Evolutionary conservation across 2,329 filamentous ascomycete genomes (phyloP).

Genomic region (Arthrinium phaeospermum): DNA sequence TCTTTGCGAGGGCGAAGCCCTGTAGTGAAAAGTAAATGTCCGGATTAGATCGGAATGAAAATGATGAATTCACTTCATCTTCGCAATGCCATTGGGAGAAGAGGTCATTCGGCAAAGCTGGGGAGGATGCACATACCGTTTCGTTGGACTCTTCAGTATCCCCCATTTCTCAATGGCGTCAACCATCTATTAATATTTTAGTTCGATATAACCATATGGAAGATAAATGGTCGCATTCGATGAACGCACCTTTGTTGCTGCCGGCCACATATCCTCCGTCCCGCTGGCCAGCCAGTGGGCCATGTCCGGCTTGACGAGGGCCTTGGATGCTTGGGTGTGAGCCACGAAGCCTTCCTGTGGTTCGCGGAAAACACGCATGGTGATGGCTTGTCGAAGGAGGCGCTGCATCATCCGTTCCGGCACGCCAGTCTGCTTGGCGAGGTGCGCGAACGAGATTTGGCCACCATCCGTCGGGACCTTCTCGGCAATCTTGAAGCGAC

Average conservation of each 20-base stretch:
- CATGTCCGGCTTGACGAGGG: constrained; percentile 46
- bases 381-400: constrained; percentile 41
- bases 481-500: neutral
- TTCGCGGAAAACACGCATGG: constrained; percentile 42
- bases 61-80: neutral
- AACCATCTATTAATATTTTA: constrained; percentile 41
- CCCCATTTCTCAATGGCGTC: neutral
- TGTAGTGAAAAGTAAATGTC: neutral
- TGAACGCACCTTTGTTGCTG: constrained; percentile 61
- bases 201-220: constrained; percentile 40
- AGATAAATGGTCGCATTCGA: neutral
- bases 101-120: neutral
- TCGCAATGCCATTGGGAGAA: neutral
- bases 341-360: constrained; percentile 28
- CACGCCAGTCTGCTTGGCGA: neutral
- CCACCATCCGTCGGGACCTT: neutral
- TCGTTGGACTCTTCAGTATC: neutral
- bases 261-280: constrained; percentile 58
- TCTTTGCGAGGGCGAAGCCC: neutral
- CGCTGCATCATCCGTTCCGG: constrained; percentile 35
- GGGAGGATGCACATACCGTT: constrained; percentile 24
- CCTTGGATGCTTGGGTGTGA: constrained; percentile 30
- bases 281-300: constrained; percentile 63
- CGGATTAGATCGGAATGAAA: neutral
- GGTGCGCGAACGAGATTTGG: neutral